A percentile compares a stretch with the other conserved stretches of the same genome.
These are phyloP conservation scores for Tricholoma saponaceum DNA, from an alignment of 768 basidiomycete genomes.

Conservation along the genomic window DNA sequence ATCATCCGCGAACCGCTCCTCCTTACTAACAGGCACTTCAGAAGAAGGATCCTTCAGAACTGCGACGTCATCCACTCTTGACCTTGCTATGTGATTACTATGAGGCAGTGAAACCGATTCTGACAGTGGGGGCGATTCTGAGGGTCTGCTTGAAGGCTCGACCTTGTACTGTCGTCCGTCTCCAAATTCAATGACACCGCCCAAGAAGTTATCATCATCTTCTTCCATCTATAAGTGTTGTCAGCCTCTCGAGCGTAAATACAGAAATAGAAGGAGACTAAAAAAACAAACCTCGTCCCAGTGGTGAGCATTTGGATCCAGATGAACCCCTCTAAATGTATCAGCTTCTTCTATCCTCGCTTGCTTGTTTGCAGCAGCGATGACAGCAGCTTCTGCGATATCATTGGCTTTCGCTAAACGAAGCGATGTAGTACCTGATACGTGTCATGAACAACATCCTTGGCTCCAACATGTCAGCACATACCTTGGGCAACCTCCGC, in stretches of 20 bases:
- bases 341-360: conserved; percentile 80
- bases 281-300: conserved; percentile 88
- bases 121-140: conserved; percentile 24
- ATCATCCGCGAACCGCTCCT: conserved; percentile 89
- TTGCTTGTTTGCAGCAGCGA: conserved; percentile 52
- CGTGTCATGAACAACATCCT: conserved; percentile 4
- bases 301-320: conserved; percentile 91
- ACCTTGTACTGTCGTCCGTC: conserved; percentile 93
- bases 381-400: conserved; percentile 46
- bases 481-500: conserved; percentile 89
- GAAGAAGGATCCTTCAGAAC: conserved; percentile 18
- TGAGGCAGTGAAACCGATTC: conserved; percentile 22
- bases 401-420: conserved; percentile 34
- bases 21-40: conserved; percentile 63
- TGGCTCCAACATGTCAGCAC: conserved; percentile 13
- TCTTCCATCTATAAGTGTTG: conserved; percentile 66
- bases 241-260: conserved; percentile 3
- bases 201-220: conserved; percentile 88
- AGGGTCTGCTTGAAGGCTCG: conserved; percentile 38
- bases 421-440: conserved; percentile 26
- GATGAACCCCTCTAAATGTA: conserved; percentile 89
- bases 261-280: not conserved
- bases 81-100: conserved; percentile 10
- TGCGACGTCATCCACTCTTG: conserved; percentile 17
- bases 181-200: conserved; percentile 90